Evolutionary conservation across 2,329 filamentous ascomycete species (phyloP).

Genomic region (Ophiostoma ulmi): DNA sequence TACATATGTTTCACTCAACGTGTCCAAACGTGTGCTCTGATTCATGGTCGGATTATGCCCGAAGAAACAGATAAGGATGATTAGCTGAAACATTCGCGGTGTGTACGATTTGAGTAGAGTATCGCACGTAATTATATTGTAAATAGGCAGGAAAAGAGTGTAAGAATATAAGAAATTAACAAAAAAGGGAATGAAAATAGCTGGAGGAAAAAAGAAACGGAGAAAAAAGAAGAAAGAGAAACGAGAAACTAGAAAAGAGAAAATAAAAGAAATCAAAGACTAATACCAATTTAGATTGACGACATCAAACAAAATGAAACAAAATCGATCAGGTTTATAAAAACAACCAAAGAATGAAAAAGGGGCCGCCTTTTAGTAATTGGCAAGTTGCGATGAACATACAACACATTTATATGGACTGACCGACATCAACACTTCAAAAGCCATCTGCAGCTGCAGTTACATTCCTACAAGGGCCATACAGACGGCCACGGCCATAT

Average conservation of each 20-base stretch:
- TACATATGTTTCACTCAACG: not conserved
- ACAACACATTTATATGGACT: not conserved
- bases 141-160: not conserved
- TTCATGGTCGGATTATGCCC: not conserved
- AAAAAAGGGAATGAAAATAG: not conserved
- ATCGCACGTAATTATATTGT: not conserved
- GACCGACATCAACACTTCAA: not conserved
- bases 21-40: not conserved
- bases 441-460: not conserved
- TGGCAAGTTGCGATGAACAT: not conserved
- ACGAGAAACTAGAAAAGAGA: not conserved
- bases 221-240: not conserved
- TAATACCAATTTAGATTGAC: not conserved
- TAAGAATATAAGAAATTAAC: not conserved
- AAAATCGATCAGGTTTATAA: too few species aligned
- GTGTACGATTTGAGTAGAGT: not conserved
- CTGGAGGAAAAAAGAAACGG: not conserved
- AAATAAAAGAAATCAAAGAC: not conserved
- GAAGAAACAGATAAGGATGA: constrained; percentile 1
- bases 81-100: not conserved
- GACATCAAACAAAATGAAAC: not conserved
- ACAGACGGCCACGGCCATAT: not conserved
- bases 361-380: not conserved
- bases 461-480: not conserved
- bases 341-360: not conserved